Base-by-base conservation (phyloP, 345 rosid species). In the Eucalyptus sp. region DNA sequence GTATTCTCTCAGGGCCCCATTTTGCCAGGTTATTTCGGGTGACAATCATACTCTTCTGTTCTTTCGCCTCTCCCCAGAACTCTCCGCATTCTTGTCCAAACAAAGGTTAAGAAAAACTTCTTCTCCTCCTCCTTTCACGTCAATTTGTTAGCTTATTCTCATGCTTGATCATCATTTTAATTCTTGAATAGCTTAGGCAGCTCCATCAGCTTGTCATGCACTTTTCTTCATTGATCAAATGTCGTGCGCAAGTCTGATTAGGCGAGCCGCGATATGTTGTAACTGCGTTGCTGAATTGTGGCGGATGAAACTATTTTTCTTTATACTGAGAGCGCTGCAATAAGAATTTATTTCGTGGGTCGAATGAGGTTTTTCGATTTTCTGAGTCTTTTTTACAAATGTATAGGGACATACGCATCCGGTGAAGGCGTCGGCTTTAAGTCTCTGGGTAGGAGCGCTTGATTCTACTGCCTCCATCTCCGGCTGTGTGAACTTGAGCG, bases 381-480 rank as follows among this genome's bases (percentile, higher is more conserved):
- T 16, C 37, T 31, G 10, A 31, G 41, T 16, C 79, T 66, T 31
- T 31, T 66, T 66, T 15, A 66, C 22, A 66, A 66, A 31, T 66
- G 79, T 15, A 5, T 16, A 66, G 22, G 79, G 22, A 15, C 37
- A 31, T 66, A 33, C 83, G 1, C 83, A 76, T 76, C 48, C 48
- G 46, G 46, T 10, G 48, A 20, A 76, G 48, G 83, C 48, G 13
- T 37, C 48, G 4, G 43, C 46, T 76, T 76, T 10, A 27, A 46
- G 86, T 24, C 49, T 86, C 49, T 52, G 79, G 88, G 66, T 29
- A 76, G 88, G 86, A 88, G 90, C 86, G 92, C 62, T 86, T 86
- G 87, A 86, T 87, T 86, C 51, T 89, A 84, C 86, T 86, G 62
- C 60, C 14, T 86, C 85, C 17, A 12, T 71, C 13, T 58, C 79